phyloP scores from a whole-genome alignment of 1,284 basidiomycete species.

The Ceraceosorus guamensis region DNA sequence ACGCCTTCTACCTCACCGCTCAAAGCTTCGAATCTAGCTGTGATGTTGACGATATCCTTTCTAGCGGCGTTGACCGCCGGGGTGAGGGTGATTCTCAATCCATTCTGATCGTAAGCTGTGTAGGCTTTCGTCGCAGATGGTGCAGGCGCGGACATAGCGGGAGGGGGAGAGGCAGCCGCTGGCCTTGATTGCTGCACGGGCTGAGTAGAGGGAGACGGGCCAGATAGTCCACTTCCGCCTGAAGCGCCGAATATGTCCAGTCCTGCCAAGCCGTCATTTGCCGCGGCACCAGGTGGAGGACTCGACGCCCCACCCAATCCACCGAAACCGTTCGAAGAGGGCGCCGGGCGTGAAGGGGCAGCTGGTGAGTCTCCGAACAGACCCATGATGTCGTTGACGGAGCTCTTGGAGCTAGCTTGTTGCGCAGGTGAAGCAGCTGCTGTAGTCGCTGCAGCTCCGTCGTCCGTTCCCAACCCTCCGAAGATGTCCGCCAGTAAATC shows the following conservation, averaged over 20 bases:
- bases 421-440: slow-evolving; percentile 11
- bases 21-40: slow-evolving; percentile 66
- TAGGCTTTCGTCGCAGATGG: slow-evolving; percentile 62
- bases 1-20: slow-evolving; percentile 55
- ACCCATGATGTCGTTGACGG: slow-evolving; percentile 82
- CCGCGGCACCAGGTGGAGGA: not conserved
- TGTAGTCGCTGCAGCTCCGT: slow-evolving; percentile 42
- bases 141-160: slow-evolving; percentile 24
- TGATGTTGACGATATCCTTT: slow-evolving; percentile 79
- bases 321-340: slow-evolving; percentile 14
- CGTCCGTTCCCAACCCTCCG: slow-evolving; percentile 55
- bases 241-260: slow-evolving; percentile 44
- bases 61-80: slow-evolving; percentile 70
- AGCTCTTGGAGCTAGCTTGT: slow-evolving; percentile 50
- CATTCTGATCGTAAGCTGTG: slow-evolving; percentile 83
- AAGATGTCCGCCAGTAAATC: slow-evolving; percentile 92
- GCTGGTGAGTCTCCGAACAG: slow-evolving; percentile 62
- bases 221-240: slow-evolving; percentile 8
- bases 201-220: slow-evolving; percentile 11
- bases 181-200: too few species aligned
- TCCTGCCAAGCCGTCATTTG: slow-evolving; percentile 5
- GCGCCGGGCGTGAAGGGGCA: slow-evolving; percentile 23
- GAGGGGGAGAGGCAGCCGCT: slow-evolving; percentile 13
- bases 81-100: slow-evolving; percentile 78
- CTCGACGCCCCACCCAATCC: not conserved